A percentile compares a stretch with the other conserved stretches of the same genome.
Evolutionary conservation across 345 rosid species (phyloP).

Genomic region (Salix purpurea): DNA sequence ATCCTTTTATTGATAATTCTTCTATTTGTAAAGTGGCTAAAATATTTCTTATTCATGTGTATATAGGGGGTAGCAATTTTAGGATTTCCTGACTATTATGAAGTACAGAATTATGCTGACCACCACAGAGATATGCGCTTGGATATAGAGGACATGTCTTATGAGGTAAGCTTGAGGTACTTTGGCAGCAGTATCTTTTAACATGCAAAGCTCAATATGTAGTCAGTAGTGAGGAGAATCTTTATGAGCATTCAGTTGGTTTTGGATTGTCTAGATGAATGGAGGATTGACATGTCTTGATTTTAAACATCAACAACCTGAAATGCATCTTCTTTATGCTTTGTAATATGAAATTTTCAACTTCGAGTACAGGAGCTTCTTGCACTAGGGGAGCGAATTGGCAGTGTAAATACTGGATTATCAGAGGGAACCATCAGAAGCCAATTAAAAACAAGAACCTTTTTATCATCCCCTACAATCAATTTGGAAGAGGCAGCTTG

Average conservation of each 20-base stretch:
- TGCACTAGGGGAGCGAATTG: slow-evolving; percentile 75
- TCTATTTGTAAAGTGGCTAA: slow-evolving; percentile 2
- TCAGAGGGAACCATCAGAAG: slow-evolving; percentile 50
- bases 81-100: slow-evolving; percentile 48
- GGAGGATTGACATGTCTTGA: neutral
- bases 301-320: neutral
- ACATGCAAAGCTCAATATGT: neutral
- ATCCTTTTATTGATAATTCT: neutral
- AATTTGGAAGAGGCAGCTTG: slow-evolving; percentile 59
- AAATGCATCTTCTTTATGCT: neutral
- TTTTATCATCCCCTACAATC: slow-evolving; percentile 31
- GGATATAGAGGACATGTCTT: slow-evolving; percentile 90
- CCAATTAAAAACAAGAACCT: slow-evolving; percentile 48
- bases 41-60: slow-evolving; percentile 11
- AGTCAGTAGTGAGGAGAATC: neutral
- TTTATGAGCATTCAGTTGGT: neutral
- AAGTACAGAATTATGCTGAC: slow-evolving; percentile 46
- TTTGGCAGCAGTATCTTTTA: neutral
- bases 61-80: slow-evolving; percentile 65
- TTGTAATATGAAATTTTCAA: neutral
- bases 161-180: slow-evolving; percentile 49
- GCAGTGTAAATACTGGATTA: slow-evolving; percentile 74
- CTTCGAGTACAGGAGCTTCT: slow-evolving; percentile 66
- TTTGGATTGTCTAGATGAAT: neutral
- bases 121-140: slow-evolving; percentile 89